A percentile compares a stretch with the other conserved stretches of the same genome.
Conservation (phyloP, 2,329 filamentous ascomycete species). For the Dothiorella sarmentorum region DNA sequence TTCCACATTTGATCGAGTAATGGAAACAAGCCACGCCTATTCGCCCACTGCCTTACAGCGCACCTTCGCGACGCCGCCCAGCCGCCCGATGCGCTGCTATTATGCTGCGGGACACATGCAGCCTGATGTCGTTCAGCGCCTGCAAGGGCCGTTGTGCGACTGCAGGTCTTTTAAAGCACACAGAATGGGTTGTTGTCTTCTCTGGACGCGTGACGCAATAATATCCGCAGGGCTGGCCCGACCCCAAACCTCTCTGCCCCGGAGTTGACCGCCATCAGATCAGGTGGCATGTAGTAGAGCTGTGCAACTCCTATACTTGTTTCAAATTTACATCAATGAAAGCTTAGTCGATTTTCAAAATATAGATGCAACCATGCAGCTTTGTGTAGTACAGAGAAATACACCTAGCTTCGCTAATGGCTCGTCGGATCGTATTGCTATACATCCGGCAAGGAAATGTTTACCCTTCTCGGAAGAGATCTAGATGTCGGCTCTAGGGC, state of each 20-base stretch:
- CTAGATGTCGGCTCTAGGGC: not conserved
- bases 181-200: too few species aligned
- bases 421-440: not conserved
- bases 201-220: conserved; percentile 1
- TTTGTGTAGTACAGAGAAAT: too few species aligned
- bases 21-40: conserved; percentile 18
- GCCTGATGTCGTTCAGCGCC: not conserved
- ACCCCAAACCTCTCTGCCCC: not conserved
- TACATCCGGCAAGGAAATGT: not conserved
- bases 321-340: not conserved
- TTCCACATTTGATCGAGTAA: conserved; percentile 20
- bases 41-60: not conserved
- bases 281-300: not conserved
- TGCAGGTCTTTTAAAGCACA: not conserved
- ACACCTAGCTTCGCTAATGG: too few species aligned
- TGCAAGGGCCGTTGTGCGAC: conserved; percentile 5
- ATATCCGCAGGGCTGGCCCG: conserved; percentile 14
- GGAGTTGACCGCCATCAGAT: conserved; percentile 3
- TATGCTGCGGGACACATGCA: not conserved
- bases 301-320: too few species aligned
- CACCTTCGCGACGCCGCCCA: not conserved
- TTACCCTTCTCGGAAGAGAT: not conserved
- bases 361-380: too few species aligned
- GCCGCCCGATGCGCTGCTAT: not conserved
- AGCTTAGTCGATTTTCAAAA: too few species aligned